Conservation (phyloP, 169 alveolate species). For the Haemoproteus tartakovskyi region DNA sequence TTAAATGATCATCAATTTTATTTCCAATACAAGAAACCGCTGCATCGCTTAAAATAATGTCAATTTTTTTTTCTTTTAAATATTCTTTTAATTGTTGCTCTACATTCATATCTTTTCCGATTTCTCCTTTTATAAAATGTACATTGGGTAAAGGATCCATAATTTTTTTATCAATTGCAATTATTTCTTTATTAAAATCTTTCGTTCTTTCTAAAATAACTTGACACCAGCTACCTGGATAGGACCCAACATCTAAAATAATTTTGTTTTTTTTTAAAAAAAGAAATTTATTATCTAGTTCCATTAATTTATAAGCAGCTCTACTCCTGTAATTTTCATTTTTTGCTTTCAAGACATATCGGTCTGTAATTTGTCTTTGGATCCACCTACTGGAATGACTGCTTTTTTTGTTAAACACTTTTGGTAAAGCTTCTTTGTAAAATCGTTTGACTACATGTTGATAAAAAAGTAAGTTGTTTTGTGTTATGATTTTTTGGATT, state of each 20-base stretch:
- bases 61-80: slow-evolving; percentile 70
- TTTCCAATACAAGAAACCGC: slow-evolving; percentile 78
- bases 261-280: slow-evolving; percentile 73
- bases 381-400: slow-evolving; percentile 78
- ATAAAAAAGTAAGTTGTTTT: slow-evolving; percentile 15
- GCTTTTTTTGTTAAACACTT: slow-evolving; percentile 63
- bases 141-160: slow-evolving; percentile 70
- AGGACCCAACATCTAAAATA: slow-evolving; percentile 77
- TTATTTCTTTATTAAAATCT: slow-evolving; percentile 70
- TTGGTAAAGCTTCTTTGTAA: slow-evolving; percentile 62
- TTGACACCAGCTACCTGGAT: slow-evolving; percentile 84
- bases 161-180: slow-evolving; percentile 35
- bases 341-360: slow-evolving; percentile 73
- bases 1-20: slow-evolving; percentile 78
- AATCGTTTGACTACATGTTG: slow-evolving; percentile 3
- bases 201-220: slow-evolving; percentile 75
- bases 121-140: slow-evolving; percentile 76
- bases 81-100: slow-evolving; percentile 61
- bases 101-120: slow-evolving; percentile 71
- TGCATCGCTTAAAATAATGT: slow-evolving; percentile 76
- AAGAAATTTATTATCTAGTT: slow-evolving; percentile 74
- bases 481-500: neutral
- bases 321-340: slow-evolving; percentile 82
- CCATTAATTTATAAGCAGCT: slow-evolving; percentile 77
- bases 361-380: slow-evolving; percentile 76